phyloP scores from a whole-genome alignment of 257 asterid species.

The Petunia axillaris region DNA sequence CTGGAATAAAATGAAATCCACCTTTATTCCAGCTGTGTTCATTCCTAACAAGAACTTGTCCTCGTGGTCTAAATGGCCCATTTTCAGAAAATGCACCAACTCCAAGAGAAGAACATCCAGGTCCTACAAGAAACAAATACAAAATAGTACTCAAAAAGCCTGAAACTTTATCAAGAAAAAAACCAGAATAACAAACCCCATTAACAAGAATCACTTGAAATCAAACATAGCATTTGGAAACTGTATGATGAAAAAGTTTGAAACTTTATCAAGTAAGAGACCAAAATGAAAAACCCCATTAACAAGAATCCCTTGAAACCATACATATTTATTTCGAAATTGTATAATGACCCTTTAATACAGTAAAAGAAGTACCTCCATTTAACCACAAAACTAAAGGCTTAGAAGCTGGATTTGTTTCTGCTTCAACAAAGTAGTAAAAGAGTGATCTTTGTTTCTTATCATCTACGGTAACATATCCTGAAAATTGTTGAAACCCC shows the following conservation, averaged over 20 bases:
- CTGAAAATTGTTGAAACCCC: slow-evolving; percentile 64
- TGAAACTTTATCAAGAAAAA: neutral
- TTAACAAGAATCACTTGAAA: neutral
- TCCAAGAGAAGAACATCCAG: slow-evolving; percentile 78
- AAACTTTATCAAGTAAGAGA: slow-evolving; percentile 4
- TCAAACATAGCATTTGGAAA: neutral
- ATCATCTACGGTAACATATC: slow-evolving; percentile 65
- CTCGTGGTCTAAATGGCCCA: slow-evolving; percentile 73
- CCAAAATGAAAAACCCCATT: neutral
- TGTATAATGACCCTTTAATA: neutral
- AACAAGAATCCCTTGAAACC: neutral
- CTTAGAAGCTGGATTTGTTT: slow-evolving; percentile 50
- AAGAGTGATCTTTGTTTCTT: slow-evolving; percentile 53
- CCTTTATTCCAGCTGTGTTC: slow-evolving; percentile 78
- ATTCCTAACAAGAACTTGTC: slow-evolving; percentile 51
- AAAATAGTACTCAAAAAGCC: neutral
- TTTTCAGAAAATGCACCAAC: slow-evolving; percentile 84
- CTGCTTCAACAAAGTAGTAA: slow-evolving; percentile 74
- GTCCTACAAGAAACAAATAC: slow-evolving; percentile 48
- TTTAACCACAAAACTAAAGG: slow-evolving; percentile 75
- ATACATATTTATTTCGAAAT: neutral
- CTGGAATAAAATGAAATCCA: neutral
- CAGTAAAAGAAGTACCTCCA: slow-evolving; percentile 58
- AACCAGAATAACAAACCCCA: neutral
- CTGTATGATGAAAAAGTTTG: neutral